Base-by-base conservation (phyloP, 768 basidiomycete species). In the Leccinum broughii region DNA sequence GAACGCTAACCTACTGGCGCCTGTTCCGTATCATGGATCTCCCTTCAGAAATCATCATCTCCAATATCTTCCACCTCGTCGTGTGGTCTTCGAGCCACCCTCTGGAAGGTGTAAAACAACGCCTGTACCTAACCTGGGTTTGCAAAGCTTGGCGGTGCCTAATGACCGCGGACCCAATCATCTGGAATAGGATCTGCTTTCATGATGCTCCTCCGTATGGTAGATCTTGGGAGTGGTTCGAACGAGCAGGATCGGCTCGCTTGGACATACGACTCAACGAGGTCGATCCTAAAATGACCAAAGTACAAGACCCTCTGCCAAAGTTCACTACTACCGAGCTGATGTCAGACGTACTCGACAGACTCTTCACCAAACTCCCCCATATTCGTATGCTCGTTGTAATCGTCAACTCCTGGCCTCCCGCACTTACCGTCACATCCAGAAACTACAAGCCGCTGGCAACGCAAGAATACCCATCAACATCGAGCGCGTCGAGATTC, bases 21-120 rank as follows among this genome's bases (percentile, higher is more conserved):
- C 73, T 76, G 35, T 88, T 89, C 70, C 81, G 80, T 49, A 74
- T 90, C 62, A 83, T 82, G 71, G 78, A 84, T 35, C 78, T 90
- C 4, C 90, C 89, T 2, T 69, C 77, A 30, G 89, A 92, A 69
- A n/a, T n/a, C n/a, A 84, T 91, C 57, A 74, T 90, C 61, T 74
- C 72, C 72, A 80, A 83, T 61, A 87, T 92, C 63, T 83, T 91
- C 64, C 86, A 83, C 60, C 76, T 76, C 65, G 80, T 84, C 39
- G 78, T 78, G 46, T 88, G 85, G 86, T 80, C 82, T n/a, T 66
- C 77, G 24, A 62, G 65, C 49, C 65, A 76, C 48, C 76, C 79
- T 14, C 57, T 63, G 6, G 62, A 68, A 32, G n/a, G 78, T 13
- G 72, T 81, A 20, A 62, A 39, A 51, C 63, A 67, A 46, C 84